phyloP scores from a whole-genome alignment of 495 filamentous ascomycete genomes.

The Glonium stellatum region DNA sequence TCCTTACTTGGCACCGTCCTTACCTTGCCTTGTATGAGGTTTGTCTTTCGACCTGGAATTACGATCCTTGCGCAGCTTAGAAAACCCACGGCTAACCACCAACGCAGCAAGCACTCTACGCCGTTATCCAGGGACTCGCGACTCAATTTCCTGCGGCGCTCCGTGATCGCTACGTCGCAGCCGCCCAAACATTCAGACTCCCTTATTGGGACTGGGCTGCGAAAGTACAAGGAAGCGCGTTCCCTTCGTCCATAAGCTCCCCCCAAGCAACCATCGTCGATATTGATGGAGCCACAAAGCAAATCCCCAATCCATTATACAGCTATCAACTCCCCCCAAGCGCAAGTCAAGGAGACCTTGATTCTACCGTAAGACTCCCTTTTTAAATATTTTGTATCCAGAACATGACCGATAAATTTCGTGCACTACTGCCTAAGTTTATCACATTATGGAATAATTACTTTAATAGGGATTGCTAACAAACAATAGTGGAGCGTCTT shows the following conservation, averaged over 20 bases:
- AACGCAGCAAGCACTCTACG: constrained; percentile 17
- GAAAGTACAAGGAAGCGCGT: not conserved
- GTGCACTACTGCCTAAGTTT: too few species aligned
- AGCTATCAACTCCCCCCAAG: constrained; percentile 7
- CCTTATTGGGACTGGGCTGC: constrained; percentile 23
- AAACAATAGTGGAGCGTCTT: constrained; percentile 8
- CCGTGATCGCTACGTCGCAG: constrained; percentile 10
- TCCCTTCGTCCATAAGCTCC: constrained; percentile 10
- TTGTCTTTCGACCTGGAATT: not conserved
- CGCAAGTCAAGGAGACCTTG: not conserved
- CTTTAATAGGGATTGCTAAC: not conserved
- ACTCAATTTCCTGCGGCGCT: constrained; percentile 1
- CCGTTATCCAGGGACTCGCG: constrained; percentile 7
- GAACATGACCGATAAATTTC: too few species aligned
- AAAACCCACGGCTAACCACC: not conserved
- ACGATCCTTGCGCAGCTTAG: not conserved
- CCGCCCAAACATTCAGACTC: constrained; percentile 13
- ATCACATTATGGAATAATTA: not conserved
- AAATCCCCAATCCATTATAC: constrained; percentile 15
- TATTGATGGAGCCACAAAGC: constrained; percentile 12
- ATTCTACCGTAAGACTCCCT: not conserved
- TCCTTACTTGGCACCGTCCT: constrained; percentile 19
- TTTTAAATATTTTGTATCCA: not conserved
- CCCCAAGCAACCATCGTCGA: constrained; percentile 4
- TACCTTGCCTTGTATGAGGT: constrained; percentile 12